Evolutionary conservation across 1,139 yeast genomes (phyloP), one percentile per base, ranked within the genome.

Genomic region (Diutina ranongensis): DNA sequence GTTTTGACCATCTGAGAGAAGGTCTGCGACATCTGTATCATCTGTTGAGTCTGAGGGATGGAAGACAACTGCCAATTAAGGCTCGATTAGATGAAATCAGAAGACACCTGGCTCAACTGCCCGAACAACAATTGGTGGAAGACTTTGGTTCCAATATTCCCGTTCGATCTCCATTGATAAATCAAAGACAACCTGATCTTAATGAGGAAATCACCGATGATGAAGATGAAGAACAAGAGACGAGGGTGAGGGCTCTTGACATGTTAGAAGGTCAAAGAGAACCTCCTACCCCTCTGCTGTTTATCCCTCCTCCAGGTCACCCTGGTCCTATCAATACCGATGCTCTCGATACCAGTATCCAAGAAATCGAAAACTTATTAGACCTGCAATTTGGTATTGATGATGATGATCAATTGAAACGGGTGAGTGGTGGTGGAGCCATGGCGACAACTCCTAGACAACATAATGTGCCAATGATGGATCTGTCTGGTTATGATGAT

Each of bases 271-370:
- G 42, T 10, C 40, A 20, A n/a, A 15, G 31, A 2, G 20, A 22
- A 8, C 42, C 41, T 12, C 31, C 42, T 3, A 25, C 42, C 2
- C 42, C 42, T 3, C 3, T 20, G 31, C 19, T 16, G 16, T 38
- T 25, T 18, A 15, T 38, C 2, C 32, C 42, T 25, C 40, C 40
- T 13, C 40, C 40, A 9, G 27, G 22, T 10, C 40, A 21, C 7
- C 42, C 42, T 4, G 42, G 42, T 4, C 42, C 32, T 8, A 25
- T 38, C n/a, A 38, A 38, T 15, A 38, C 42, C 20, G 42, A 38
- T 25, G 56, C 53, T 7, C 55, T 60, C 22, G 58, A 67, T 45
- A 53, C 64, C 3, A 68, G 73, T 1, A 68, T 70, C 45, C 71
- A 67, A 52, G 75, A 71, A 42, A 64, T 70, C 44, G 42, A 38